phyloP scores from a whole-genome alignment of 2,329 filamentous ascomycete genomes.

The Grosmannia huntii region DNA sequence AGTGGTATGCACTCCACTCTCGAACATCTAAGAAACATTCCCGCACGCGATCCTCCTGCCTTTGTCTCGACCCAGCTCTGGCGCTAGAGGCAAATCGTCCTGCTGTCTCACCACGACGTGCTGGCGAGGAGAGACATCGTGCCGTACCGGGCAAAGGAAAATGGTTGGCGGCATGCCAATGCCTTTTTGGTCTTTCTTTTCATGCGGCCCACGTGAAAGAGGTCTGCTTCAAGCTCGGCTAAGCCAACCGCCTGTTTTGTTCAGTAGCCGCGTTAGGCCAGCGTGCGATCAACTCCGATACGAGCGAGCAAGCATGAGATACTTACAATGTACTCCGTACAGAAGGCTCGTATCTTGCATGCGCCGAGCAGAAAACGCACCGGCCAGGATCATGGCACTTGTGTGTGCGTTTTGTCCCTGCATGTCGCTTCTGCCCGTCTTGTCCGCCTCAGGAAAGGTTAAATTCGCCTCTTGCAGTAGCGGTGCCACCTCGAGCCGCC shows the following conservation, averaged over 20 bases:
- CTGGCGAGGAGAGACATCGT: not conserved
- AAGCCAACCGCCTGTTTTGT: not conserved
- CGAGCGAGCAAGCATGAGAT: not conserved
- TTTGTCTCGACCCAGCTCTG: not conserved
- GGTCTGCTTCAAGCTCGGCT: not conserved
- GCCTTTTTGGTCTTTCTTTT: too few species aligned
- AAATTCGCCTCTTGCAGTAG: conserved; percentile 1
- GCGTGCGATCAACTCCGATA: not conserved
- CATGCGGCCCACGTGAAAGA: too few species aligned
- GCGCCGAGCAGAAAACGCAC: too few species aligned
- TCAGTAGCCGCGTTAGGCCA: not conserved
- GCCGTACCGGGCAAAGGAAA: not conserved
- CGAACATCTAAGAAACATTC: not conserved
- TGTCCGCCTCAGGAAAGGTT: not conserved
- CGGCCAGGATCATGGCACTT: not conserved
- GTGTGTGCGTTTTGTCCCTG: not conserved
- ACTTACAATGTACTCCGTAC: too few species aligned
- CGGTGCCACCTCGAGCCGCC: not conserved
- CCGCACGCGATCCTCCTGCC: not conserved
- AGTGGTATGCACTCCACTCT: not conserved
- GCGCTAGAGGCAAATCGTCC: not conserved
- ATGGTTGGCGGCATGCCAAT: too few species aligned
- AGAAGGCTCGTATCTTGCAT: not conserved
- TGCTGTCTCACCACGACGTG: not conserved
- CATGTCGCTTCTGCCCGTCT: not conserved